Base-by-base conservation (phyloP, 2,329 filamentous ascomycete species). In the Fusarium lateritium region DNA sequence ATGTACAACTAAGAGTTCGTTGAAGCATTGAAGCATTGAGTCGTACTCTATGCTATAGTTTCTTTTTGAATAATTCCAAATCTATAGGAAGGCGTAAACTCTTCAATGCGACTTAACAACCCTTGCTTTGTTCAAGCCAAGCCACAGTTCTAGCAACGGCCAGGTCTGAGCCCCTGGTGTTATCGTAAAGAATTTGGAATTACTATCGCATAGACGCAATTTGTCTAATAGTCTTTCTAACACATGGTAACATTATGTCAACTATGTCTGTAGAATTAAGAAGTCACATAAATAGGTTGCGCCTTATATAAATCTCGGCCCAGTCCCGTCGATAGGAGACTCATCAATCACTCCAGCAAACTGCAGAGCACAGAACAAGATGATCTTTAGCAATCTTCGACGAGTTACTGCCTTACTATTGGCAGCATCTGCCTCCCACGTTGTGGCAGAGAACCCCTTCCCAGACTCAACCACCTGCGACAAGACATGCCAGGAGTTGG, bases 391-490 rank as follows among this genome's bases (percentile, higher is more conserved):
- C 5, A 19, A 5, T 4, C 11, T 55, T 7, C 10, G 43, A 19
- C 19, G 15, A 4, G 7, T 5, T 10, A 10, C 14, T 24, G 4
- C 13, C 11, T n/a, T 57, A 8, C 14, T 57, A 3, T 4, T 44
- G 5, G 17, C 24, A 22, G 26, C 42, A 4, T 28, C 13, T 22
- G 1, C 22, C 10, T 57, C 47, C 8, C n/a, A 5, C 9, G 22
- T 14, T n/a, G 11, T 19, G 17, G 49, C 55, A 55, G 22, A 36
- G 15, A 36, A 31, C 24, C 22, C 38, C 7, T 57, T 57, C 31
- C 49, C 39, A 22, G 38, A 55, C 55, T 44, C 55, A 36, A 57
- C 55, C n/a, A 57, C 55, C n/a, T 57, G 55, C 47, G 39, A 57
- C 15, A 10, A 9, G 31, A 38, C 22, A 36, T 57, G 55, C 9